A percentile compares a stretch with the other conserved stretches of the same genome.
phyloP scores from a whole-genome alignment of 2,329 filamentous ascomycete species.

The Alternaria atra region DNA sequence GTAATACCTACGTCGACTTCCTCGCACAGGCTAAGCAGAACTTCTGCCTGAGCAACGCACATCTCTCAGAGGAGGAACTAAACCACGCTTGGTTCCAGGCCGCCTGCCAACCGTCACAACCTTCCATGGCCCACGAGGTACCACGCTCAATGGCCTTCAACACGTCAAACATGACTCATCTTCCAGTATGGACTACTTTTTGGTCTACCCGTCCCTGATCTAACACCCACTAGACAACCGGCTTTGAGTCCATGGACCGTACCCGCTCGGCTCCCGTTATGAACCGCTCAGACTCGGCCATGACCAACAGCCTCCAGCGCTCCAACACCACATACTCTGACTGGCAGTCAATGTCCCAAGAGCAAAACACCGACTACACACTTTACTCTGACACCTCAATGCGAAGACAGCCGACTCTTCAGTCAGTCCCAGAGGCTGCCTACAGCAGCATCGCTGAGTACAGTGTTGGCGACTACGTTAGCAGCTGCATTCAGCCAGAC shows the following conservation, averaged over 20 bases:
- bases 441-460: conserved; percentile 44
- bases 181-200: conserved; percentile 46
- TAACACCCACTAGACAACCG: conserved; percentile 42
- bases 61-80: conserved; percentile 48
- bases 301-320: conserved; percentile 31
- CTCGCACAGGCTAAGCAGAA: conserved; percentile 49
- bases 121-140: conserved; percentile 38
- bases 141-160: conserved; percentile 47
- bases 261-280: conserved; percentile 48
- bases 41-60: conserved; percentile 45
- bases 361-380: conserved; percentile 42
- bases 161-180: conserved; percentile 32
- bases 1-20: conserved; percentile 33
- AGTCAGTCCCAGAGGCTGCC: conserved; percentile 36
- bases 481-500: conserved; percentile 39
- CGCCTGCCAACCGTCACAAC: conserved; percentile 27
- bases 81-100: conserved; percentile 48
- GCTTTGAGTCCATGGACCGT: conserved; percentile 43
- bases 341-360: conserved; percentile 36
- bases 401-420: conserved; percentile 31
- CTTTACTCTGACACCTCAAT: conserved; percentile 40
- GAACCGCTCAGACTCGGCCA: conserved; percentile 41
- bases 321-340: conserved; percentile 32
- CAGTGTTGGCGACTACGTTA: conserved; percentile 49
- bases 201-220: conserved; percentile 36